Evolutionary conservation across 148 eudicot genomes (phyloP), one percentile per base, ranked within the genome.

Genomic region (Rheum nobile): DNA sequence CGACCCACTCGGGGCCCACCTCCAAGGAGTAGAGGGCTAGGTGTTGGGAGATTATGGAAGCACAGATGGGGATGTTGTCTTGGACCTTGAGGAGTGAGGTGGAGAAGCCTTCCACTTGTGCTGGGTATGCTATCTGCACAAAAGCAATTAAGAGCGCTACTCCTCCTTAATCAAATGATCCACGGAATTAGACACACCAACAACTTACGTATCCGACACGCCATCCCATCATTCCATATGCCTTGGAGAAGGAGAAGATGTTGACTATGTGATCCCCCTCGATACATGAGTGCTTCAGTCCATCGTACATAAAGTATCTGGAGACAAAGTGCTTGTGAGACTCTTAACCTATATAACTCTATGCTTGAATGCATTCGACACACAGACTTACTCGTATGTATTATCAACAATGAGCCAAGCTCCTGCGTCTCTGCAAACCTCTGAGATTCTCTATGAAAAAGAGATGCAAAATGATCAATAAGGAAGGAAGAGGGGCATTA

Each of bases 211-310:
- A 95, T 81, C 97, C 99, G 77, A 92, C 97, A 67, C 97, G 91
- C 97, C 97, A 92, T 78, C 97, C 99, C 99, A 95, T 95, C 99
- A 92, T 95, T 73, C 96, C 99, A 57, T 91, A 92, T 75, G 97
- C 97, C 82, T 95, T 95, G 52, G 97, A 95, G 85, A 95, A 95
- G 42, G 99, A 95, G 77, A 95, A 95, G 44, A 95, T 81, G 80
- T 95, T 91, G 84, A 90, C 90, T 9, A 95, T 78, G 85, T 95
- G 99, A 82, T 86, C 81, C 61, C 85, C 97, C 81, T 95, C 99
- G 59, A 92, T 22, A 76, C 97, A 95, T 0, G 86, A 80, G 87
- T 95, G 99, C 79, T 87, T 95, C 82, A 78, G 92, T 35, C 88
- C 99, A 86, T 95, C 96, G 73, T 84, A 92, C 99, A 95, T 95